Percentiles rank a stretch among this genome's conserved stretches.
phyloP scores from a whole-genome alignment of 148 eudicot genomes.

The Chenopodium suecicum region DNA sequence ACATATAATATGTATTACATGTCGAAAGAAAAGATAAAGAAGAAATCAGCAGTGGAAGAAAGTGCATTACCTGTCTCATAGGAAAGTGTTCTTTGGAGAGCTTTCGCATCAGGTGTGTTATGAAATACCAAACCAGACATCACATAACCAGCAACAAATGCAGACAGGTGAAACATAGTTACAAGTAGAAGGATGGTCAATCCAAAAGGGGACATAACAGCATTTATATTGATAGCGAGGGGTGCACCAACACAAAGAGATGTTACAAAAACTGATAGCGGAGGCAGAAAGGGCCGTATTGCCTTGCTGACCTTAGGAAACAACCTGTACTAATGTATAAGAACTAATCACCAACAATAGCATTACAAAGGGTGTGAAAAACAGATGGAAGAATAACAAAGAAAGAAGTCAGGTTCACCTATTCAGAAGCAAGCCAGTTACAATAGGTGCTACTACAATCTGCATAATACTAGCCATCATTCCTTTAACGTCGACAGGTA shows the following conservation, averaged over 20 bases:
- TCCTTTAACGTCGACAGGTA: constrained; percentile 94
- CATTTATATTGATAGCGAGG: constrained; percentile 80
- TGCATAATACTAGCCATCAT: constrained; percentile 88
- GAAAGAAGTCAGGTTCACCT: constrained; percentile 44
- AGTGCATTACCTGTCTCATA: constrained; percentile 72
- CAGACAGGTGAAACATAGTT: constrained; percentile 70
- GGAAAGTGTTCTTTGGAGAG: constrained; percentile 88
- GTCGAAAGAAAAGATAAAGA: not conserved
- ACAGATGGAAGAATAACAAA: not conserved
- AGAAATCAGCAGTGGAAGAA: not conserved
- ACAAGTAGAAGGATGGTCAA: constrained; percentile 66
- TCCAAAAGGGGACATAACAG: constrained; percentile 87
- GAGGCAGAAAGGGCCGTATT: constrained; percentile 82
- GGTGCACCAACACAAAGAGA: constrained; percentile 97
- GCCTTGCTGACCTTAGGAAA: constrained; percentile 63
- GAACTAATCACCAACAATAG: not conserved
- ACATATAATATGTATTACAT: no score
- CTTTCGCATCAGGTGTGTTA: constrained; percentile 65
- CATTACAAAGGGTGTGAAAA: not conserved
- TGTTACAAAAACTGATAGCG: constrained; percentile 83
- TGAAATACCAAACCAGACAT: constrained; percentile 63
- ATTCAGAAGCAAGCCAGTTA: constrained; percentile 76
- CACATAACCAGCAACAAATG: constrained; percentile 69
- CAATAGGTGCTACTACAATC: constrained; percentile 85
- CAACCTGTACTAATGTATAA: constrained; percentile 44